Base-by-base conservation (phyloP, 139 green algal genomes). In the Ostreobium quekettii region DNA sequence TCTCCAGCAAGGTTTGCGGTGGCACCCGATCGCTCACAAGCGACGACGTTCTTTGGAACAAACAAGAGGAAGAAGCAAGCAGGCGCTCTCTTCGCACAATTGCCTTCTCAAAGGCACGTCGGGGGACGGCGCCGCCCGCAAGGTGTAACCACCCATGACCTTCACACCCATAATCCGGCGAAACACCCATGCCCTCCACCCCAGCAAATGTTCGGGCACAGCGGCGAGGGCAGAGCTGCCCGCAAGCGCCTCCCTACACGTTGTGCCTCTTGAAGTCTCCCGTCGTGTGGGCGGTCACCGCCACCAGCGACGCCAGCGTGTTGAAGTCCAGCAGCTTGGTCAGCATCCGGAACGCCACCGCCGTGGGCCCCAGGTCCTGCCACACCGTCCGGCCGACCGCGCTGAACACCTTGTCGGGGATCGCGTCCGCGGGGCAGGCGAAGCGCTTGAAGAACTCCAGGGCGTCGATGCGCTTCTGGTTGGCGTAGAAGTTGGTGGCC, bases 391-490 rank as follows among this genome's bases (percentile, higher is more conserved):
- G 76, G 0, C 92, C 88, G 19, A 95, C 72, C 65, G 65, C 82
- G 3, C 75, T 74, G 60, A 90, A 88, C 26, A 92, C 83, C 5
- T 85, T 86, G 76, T 95, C 83, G 32, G 92, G 92, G n/a, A 98
- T 77, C 0, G 82, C 78, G 11, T 95, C 89, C 6, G 92, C 80
- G 29, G 72, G 60, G 15, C 94, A 86, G 0, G 91, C 87, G 65
- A 95, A 87, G 36, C 85, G 83, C 78, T 92, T 91, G 84, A 97
- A 97, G 58, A 96, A 94, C 30, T 95, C 88, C 62, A 98, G 71
- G 26, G 82, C 80, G 71, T 88, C 85, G 22, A 96, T 63, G 72
- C 93, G 91, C 76, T 95, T 83, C 1, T 84, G 80, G 67, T 85
- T 85, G 48, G 87, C 78, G 62, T 88, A 90, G 61, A 90, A 90